These are phyloP conservation scores for Hygrocybe punicea DNA, from an alignment of 768 basidiomycete genomes.

Conservation along the genomic window DNA sequence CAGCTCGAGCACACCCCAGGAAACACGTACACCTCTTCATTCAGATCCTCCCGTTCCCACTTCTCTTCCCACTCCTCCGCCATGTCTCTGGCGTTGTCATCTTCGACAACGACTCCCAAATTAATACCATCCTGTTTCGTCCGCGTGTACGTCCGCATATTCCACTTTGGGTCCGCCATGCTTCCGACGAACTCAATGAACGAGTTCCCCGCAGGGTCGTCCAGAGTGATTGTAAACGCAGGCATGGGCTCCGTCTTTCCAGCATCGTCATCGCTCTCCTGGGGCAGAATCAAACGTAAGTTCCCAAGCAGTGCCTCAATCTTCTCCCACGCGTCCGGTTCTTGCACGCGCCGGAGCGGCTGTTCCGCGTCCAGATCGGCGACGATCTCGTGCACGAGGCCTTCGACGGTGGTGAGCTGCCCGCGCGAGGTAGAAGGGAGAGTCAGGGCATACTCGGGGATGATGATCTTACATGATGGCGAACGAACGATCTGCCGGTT, in stretches of 20 bases:
- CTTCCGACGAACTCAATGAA: constrained; percentile 88
- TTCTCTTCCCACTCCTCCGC: too few species aligned
- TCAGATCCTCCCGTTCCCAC: constrained; percentile 22
- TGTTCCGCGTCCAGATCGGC: constrained; percentile 80
- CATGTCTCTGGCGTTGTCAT: not conserved
- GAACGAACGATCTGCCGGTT: constrained; percentile 94
- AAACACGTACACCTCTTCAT: constrained; percentile 90
- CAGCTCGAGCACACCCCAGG: constrained; percentile 87
- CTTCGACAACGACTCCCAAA: constrained; percentile 57
- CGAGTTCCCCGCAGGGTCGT: constrained; percentile 96
- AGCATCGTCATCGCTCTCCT: constrained; percentile 40
- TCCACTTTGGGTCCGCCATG: constrained; percentile 93
- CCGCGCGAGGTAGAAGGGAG: constrained; percentile 81
- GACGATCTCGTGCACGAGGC: constrained; percentile 78
- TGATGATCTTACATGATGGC: constrained; percentile 68
- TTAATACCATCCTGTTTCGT: constrained; percentile 75
- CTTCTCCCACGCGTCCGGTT: constrained; percentile 64
- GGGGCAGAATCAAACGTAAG: constrained; percentile 60
- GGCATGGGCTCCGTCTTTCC: constrained; percentile 49
- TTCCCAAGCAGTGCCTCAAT: constrained; percentile 73
- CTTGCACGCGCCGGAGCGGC: constrained; percentile 75
- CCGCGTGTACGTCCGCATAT: constrained; percentile 74
- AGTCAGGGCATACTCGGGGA: constrained; percentile 88
- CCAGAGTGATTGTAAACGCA: constrained; percentile 77
- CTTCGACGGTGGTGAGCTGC: constrained; percentile 96